Evolutionary conservation across 768 basidiomycete species (phyloP).

Genomic region (Trametes punicea): DNA sequence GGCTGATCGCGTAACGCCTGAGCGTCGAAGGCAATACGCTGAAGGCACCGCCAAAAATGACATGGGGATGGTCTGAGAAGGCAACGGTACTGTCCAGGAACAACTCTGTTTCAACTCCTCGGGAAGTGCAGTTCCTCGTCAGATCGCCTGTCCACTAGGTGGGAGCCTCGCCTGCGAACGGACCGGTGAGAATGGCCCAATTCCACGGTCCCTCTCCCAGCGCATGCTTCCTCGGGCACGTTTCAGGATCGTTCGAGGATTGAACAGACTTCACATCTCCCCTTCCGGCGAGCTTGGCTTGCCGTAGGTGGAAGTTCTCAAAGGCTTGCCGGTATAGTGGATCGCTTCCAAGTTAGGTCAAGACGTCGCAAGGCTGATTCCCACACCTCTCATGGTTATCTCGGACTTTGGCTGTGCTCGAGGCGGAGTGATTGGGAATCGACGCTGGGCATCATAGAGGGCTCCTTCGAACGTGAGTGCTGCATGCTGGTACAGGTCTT

Average conservation of each 20-base stretch:
- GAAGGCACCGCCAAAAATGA: constrained; percentile 17
- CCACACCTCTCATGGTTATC: constrained; percentile 15
- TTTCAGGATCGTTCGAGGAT: constrained; percentile 18
- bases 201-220: constrained; percentile 20
- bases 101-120: constrained; percentile 26
- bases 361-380: constrained; percentile 17
- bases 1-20: constrained; percentile 23
- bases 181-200: constrained; percentile 12
- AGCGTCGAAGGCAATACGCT: constrained; percentile 18
- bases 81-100: constrained; percentile 14
- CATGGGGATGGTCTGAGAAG: constrained; percentile 15
- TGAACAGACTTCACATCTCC: constrained; percentile 20
- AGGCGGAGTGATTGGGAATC: constrained; percentile 6
- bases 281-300: constrained; percentile 20
- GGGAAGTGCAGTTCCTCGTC: constrained; percentile 22
- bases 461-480: constrained; percentile 11
- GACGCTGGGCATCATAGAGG: constrained; percentile 6
- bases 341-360: constrained; percentile 9
- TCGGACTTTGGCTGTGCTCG: constrained; percentile 7
- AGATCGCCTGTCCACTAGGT: constrained; percentile 19
- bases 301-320: constrained; percentile 21
- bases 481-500: constrained; percentile 18
- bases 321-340: constrained; percentile 13
- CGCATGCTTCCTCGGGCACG: constrained; percentile 19
- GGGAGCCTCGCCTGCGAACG: constrained; percentile 15